Evolutionary conservation across 2,329 filamentous ascomycete genomes (phyloP).

Genomic region (Didymella lethalis): DNA sequence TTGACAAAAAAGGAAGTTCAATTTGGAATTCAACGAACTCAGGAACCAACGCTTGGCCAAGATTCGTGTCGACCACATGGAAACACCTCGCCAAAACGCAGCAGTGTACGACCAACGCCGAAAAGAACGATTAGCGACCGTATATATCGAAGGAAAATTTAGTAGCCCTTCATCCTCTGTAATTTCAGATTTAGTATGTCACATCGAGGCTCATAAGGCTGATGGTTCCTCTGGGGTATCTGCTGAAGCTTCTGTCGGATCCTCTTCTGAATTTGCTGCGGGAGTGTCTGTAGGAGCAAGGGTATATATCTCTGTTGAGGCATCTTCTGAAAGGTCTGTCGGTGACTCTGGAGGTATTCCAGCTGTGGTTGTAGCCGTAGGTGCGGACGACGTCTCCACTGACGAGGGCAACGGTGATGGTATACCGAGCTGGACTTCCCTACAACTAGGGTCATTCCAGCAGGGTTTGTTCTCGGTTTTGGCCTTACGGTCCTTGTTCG

Average conservation of each 20-base stretch:
- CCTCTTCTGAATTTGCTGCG: not conserved
- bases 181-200: not conserved
- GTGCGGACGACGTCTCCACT: not conserved
- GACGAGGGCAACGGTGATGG: not conserved
- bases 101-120: not conserved
- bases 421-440: constrained; percentile 14
- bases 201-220: not conserved
- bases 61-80: not conserved
- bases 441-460: constrained; percentile 6
- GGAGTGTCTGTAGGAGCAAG: not conserved
- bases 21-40: not conserved
- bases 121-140: constrained; percentile 3
- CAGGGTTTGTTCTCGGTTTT: constrained; percentile 4
- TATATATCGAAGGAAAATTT: not conserved
- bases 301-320: not conserved
- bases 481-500: constrained; percentile 1
- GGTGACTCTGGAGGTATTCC: not conserved
- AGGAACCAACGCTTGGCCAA: not conserved
- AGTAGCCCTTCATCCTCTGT: constrained; percentile 2
- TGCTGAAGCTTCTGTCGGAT: not conserved
- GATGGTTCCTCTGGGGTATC: not conserved
- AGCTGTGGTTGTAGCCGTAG: not conserved
- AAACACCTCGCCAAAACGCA: constrained; percentile 2
- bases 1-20: not conserved
- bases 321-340: not conserved